Conservation (phyloP, 1,284 basidiomycete species). For the Lentinula novae-zelandiae region DNA sequence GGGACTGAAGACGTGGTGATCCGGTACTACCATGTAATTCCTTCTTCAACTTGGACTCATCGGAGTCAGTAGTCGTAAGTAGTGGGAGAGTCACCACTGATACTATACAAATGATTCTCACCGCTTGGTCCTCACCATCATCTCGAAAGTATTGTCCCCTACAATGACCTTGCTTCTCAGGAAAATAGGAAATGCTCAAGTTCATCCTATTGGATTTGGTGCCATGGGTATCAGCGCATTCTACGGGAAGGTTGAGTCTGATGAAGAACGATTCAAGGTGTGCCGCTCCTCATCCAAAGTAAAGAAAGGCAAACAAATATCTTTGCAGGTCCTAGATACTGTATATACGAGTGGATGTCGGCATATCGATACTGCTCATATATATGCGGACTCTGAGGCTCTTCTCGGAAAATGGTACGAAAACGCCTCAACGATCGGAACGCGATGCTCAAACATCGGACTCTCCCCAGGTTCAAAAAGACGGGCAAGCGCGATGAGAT, state of each 20-base stretch:
- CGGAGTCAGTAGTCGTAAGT: too few relatives aligned
- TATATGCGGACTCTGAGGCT: slow-evolving; percentile 42
- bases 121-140: too few relatives aligned
- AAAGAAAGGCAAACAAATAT: too few relatives aligned
- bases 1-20: too few relatives aligned
- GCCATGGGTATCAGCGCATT: slow-evolving; percentile 30
- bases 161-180: slow-evolving; percentile 2
- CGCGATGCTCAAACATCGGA: background rate
- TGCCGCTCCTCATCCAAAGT: background rate
- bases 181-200: slow-evolving; percentile 14
- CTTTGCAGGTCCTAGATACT: slow-evolving; percentile 33
- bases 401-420: slow-evolving; percentile 40
- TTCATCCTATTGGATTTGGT: slow-evolving; percentile 32
- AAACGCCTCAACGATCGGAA: background rate
- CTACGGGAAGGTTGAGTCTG: slow-evolving; percentile 27
- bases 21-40: too few relatives aligned
- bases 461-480: slow-evolving; percentile 21
- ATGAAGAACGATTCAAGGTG: slow-evolving; percentile 32
- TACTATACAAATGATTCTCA: too few relatives aligned
- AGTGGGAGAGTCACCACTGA: too few relatives aligned
- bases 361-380: slow-evolving; percentile 40
- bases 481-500: slow-evolving; percentile 28
- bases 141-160: background rate
- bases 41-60: too few relatives aligned
- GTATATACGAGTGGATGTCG: slow-evolving; percentile 34